A percentile compares a stretch with the other conserved stretches of the same genome.
phyloP scores from a whole-genome alignment of 2,329 filamentous ascomycete genomes.

The Epicoccum nigrum region DNA sequence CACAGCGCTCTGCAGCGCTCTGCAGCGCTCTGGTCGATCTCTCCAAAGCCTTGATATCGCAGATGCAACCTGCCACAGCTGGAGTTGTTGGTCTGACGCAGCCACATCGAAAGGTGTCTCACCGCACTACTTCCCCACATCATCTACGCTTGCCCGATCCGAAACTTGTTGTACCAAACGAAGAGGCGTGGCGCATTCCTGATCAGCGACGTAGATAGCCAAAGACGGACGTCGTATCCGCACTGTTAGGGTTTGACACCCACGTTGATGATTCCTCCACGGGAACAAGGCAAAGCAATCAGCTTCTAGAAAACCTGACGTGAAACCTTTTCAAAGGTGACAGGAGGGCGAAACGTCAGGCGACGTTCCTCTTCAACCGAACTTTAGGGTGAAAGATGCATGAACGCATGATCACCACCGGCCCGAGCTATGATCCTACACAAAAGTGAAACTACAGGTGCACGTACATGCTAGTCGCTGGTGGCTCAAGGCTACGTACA shows the following conservation, averaged over 20 bases:
- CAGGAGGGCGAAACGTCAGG: constrained; percentile 28
- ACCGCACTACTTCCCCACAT: constrained; percentile 27
- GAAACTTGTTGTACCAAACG: constrained; percentile 14
- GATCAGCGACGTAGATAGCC: constrained; percentile 17
- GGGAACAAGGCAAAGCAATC: constrained; percentile 17
- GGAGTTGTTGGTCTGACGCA: constrained; percentile 25
- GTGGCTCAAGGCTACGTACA: constrained; percentile 17
- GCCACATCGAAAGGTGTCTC: constrained; percentile 25
- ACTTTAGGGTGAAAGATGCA: constrained; percentile 32
- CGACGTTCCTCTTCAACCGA: constrained; percentile 24
- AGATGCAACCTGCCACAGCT: constrained; percentile 17
- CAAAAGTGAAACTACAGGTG: constrained; percentile 31
- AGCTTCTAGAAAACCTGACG: constrained; percentile 39
- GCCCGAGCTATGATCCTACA: constrained; percentile 15
- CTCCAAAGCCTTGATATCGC: not conserved
- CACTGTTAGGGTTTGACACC: constrained; percentile 29
- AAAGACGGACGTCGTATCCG: constrained; percentile 23
- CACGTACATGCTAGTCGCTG: constrained; percentile 21
- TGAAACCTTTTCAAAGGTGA: constrained; percentile 39
- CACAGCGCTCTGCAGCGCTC: constrained; percentile 7
- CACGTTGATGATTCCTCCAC: constrained; percentile 28
- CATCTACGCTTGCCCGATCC: constrained; percentile 18
- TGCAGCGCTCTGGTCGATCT: not conserved
- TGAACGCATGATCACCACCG: constrained; percentile 28
- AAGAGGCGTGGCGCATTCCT: constrained; percentile 17